These are phyloP conservation scores for rapeseed (Brassica napus) DNA, from an alignment of 345 rosid species.

Conservation along the genomic window Da-Ae NC_063448.1:22798001-22798500, in stretches of 20 bases:
- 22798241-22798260: too few species aligned
- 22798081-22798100: conserved; percentile 45
- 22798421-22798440: neutral
- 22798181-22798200: too few species aligned
- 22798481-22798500: neutral
- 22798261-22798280: too few species aligned
- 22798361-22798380: too few species aligned
- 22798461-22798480: neutral
- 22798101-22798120: conserved; percentile 71
- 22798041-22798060: neutral
- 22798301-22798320: too few species aligned
- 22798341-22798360: too few species aligned
- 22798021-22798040: conserved; percentile 12
- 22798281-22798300: too few species aligned
- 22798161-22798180: too few species aligned
- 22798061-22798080: conserved; percentile 84
- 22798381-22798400: conserved; percentile 44
- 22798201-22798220: too few species aligned
- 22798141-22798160: too few species aligned
- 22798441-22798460: neutral
- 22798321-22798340: too few species aligned
- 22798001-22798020: neutral
- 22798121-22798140: conserved; percentile 52
- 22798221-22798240: too few species aligned
- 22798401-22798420: neutral